Percentiles rank a stretch among this genome's conserved stretches.
Conservation (phyloP, 371 early-diverging fungal species). For the Lichtheimia hyalospora region DNA sequence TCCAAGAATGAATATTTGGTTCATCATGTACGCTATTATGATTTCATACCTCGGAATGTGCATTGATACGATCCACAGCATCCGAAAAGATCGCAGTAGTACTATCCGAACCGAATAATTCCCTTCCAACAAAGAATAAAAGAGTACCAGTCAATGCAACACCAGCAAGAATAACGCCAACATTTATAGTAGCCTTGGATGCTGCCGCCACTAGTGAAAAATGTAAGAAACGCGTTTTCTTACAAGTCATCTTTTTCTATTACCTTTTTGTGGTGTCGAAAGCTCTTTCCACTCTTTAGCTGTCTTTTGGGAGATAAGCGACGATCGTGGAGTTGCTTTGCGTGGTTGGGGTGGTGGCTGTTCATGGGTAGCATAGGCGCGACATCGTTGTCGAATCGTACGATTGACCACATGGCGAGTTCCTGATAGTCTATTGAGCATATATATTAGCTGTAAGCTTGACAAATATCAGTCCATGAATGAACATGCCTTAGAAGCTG, state of each 20-base stretch:
- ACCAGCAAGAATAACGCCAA: slow-evolving; percentile 41
- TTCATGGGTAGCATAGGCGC: neutral
- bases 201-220: slow-evolving; percentile 34
- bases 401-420: too few species aligned
- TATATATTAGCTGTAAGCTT: too few species aligned
- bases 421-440: too few species aligned
- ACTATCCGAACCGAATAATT: slow-evolving; percentile 44
- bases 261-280: slow-evolving; percentile 46
- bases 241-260: neutral
- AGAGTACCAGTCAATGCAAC: slow-evolving; percentile 31
- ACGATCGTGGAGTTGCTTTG: slow-evolving; percentile 6
- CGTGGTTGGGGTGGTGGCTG: neutral
- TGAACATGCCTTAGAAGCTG: too few species aligned
- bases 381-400: too few species aligned
- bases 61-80: slow-evolving; percentile 38
- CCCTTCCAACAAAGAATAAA: slow-evolving; percentile 36
- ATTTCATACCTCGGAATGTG: slow-evolving; percentile 21
- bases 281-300: slow-evolving; percentile 47
- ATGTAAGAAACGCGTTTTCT: neutral
- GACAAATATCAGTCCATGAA: too few species aligned
- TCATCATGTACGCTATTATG: neutral
- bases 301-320: slow-evolving; percentile 25
- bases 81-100: slow-evolving; percentile 41
- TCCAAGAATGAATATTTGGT: neutral
- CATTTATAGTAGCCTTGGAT: slow-evolving; percentile 38